Conservation (phyloP, 495 filamentous ascomycete genomes). For the Rhizodiscina lignyota region DNA sequence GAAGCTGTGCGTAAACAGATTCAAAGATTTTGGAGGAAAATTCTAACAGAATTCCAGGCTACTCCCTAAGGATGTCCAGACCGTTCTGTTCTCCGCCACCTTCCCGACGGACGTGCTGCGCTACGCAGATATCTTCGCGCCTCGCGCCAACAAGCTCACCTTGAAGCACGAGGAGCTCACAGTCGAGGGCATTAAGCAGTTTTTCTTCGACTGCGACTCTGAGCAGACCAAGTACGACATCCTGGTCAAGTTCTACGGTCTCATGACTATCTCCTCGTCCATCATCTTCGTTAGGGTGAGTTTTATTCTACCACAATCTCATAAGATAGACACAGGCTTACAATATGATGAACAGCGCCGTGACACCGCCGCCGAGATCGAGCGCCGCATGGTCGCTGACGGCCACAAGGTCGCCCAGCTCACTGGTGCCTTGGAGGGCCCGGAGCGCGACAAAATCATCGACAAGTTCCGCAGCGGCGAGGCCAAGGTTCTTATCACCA, state of each 20-base stretch:
- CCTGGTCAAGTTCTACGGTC: slow-evolving; percentile 79
- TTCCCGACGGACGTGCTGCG: slow-evolving; percentile 71
- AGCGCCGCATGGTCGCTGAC: slow-evolving; percentile 68
- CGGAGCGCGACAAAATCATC: slow-evolving; percentile 68
- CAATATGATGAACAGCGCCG: slow-evolving; percentile 41
- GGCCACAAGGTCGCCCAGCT: slow-evolving; percentile 82
- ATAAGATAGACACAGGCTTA: background rate
- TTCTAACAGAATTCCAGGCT: slow-evolving; percentile 29
- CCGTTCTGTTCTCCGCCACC: slow-evolving; percentile 90
- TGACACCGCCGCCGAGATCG: slow-evolving; percentile 63
- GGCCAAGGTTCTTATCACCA: slow-evolving; percentile 96
- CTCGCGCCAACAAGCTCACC: slow-evolving; percentile 72
- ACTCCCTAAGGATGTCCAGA: slow-evolving; percentile 55
- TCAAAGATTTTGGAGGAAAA: background rate
- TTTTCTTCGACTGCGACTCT: slow-evolving; percentile 78
- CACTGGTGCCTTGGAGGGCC: slow-evolving; percentile 70
- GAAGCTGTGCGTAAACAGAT: slow-evolving; percentile 43
- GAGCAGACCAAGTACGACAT: slow-evolving; percentile 74
- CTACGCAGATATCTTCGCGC: slow-evolving; percentile 68
- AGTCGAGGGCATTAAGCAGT: slow-evolving; percentile 89
- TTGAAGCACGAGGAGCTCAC: slow-evolving; percentile 82
- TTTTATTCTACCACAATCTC: slow-evolving; percentile 2
- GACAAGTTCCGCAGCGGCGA: slow-evolving; percentile 71
- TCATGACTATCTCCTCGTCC: slow-evolving; percentile 88
- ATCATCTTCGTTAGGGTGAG: slow-evolving; percentile 91